Conservation (phyloP, 2,329 filamentous ascomycete genomes). For the Trichoderma aggressivum region DNA sequence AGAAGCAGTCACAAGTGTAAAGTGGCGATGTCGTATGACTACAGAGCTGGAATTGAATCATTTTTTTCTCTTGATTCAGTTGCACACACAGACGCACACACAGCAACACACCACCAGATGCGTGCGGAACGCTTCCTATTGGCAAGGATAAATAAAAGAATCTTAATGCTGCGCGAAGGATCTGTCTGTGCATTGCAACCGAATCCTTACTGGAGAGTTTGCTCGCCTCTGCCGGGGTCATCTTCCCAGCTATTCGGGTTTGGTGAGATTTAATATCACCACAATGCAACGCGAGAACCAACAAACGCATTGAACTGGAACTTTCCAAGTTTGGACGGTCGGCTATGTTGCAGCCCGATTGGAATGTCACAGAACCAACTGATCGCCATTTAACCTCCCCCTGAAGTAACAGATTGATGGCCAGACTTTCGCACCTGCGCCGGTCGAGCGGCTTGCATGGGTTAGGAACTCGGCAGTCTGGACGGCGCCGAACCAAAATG, state of each 20-base stretch:
- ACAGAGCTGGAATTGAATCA: not conserved
- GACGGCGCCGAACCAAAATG: not conserved
- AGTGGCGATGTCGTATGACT: not conserved
- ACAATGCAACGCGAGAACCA: not conserved
- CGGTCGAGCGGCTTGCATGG: conserved; percentile 8
- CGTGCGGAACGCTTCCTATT: not conserved
- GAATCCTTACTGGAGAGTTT: not conserved
- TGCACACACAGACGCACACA: not conserved
- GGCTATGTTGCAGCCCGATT: not conserved
- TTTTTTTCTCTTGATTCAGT: not conserved
- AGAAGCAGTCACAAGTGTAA: not conserved
- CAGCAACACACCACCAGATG: not conserved
- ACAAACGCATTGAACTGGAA: not conserved
- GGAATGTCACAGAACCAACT: not conserved
- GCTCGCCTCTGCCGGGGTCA: not conserved
- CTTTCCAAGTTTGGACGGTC: not conserved
- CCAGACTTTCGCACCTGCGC: not conserved
- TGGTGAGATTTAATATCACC: not conserved
- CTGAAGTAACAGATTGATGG: not conserved
- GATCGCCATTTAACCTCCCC: not conserved
- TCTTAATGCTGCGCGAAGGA: not conserved
- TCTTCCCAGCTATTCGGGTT: conserved; percentile 1
- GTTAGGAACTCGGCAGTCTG: conserved; percentile 1
- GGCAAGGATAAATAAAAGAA: not conserved
- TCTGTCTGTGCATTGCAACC: not conserved